phyloP scores from a whole-genome alignment of 2,329 filamentous ascomycete species.

The Beauveria bassiana region DNA sequence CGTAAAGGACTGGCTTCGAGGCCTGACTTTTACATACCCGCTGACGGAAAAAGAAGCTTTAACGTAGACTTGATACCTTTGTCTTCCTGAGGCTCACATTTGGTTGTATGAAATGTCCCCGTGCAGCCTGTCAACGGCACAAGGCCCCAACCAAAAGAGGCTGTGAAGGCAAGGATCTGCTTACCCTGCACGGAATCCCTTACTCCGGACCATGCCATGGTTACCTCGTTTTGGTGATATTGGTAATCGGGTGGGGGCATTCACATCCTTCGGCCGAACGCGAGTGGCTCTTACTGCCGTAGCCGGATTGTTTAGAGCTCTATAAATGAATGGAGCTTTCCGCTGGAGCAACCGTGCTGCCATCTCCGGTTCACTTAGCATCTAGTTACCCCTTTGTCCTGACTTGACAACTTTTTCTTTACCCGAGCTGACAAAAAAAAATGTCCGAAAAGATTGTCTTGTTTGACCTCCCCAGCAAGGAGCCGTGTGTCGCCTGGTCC shows the following conservation, averaged over 20 bases:
- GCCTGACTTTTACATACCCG: constrained; percentile 5
- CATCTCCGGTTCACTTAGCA: not conserved
- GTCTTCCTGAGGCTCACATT: too few relatives aligned
- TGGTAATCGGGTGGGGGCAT: constrained; percentile 4
- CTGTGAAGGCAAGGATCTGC: not conserved
- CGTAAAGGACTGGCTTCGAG: not conserved
- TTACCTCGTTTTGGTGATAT: not conserved
- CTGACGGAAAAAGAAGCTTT: constrained; percentile 18
- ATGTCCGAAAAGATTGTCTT: constrained; percentile 36
- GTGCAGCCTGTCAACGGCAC: too few relatives aligned
- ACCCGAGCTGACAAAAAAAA: not conserved
- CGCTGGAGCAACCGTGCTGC: not conserved
- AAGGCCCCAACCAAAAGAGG: too few relatives aligned
- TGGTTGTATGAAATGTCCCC: too few relatives aligned
- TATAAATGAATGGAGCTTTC: not conserved
- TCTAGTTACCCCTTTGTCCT: not conserved
- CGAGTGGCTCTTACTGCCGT: not conserved
- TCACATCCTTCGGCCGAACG: not conserved
- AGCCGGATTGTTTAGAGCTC: not conserved
- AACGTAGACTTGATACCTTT: constrained; percentile 8
- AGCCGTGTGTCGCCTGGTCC: constrained; percentile 47
- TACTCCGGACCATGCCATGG: not conserved
- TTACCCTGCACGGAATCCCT: too few relatives aligned
- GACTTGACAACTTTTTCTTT: not conserved
- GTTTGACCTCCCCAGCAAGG: constrained; percentile 55